These are phyloP conservation scores for Boletus fagicola DNA, from an alignment of 768 basidiomycete species.

Conservation along the genomic window DNA sequence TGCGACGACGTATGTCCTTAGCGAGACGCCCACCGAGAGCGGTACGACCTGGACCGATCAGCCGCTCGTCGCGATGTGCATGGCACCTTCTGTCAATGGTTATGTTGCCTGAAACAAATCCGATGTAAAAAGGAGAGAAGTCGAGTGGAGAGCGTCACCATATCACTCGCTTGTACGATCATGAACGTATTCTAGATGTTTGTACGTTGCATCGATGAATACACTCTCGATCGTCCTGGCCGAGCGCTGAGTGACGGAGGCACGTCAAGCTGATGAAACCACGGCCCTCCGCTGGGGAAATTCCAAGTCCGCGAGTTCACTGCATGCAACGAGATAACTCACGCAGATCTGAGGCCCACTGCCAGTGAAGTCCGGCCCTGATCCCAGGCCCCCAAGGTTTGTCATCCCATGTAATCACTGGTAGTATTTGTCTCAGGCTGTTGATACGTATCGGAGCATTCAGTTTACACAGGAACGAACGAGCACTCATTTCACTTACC, in stretches of 20 bases:
- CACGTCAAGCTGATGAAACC: background rate
- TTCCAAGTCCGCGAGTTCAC: too few species aligned
- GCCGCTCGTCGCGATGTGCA: background rate
- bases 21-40: slow-evolving; percentile 6
- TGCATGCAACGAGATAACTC: too few species aligned
- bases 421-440: too few species aligned
- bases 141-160: background rate
- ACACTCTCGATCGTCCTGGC: background rate
- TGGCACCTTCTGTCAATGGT: background rate
- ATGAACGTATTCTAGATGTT: background rate
- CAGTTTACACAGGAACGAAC: too few species aligned
- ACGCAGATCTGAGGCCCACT: too few species aligned
- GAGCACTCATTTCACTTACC: too few species aligned
- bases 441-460: too few species aligned
- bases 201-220: background rate
- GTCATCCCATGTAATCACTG: too few species aligned
- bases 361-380: too few species aligned
- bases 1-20: slow-evolving; percentile 4
- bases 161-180: background rate
- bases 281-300: too few species aligned
- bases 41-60: slow-evolving; percentile 5
- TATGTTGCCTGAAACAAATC: background rate
- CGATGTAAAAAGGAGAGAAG: too few species aligned
- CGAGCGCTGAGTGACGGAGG: background rate
- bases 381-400: too few species aligned